phyloP scores from a whole-genome alignment of 495 filamentous ascomycete species.

The Polyplosphaeria fusca region DNA sequence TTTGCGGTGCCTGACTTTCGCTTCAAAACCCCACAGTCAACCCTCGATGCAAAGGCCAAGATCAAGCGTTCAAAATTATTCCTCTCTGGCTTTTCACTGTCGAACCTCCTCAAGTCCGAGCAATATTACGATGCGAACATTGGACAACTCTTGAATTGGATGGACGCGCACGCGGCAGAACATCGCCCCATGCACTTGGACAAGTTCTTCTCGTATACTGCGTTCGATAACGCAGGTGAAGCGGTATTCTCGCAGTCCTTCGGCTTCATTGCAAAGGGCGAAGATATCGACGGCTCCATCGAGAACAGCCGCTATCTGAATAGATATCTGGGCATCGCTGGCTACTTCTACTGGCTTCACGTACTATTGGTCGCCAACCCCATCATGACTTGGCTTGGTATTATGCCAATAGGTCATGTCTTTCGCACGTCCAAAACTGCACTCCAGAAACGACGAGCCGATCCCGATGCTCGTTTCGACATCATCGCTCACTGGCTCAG shows the following conservation, averaged over 20 bases:
- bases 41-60: constrained; percentile 41
- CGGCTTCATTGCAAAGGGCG: constrained; percentile 45
- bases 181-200: constrained; percentile 36
- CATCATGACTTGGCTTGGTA: constrained; percentile 41
- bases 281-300: constrained; percentile 45
- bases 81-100: constrained; percentile 42
- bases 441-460: constrained; percentile 43
- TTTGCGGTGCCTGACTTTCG: constrained; percentile 44
- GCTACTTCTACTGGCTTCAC: constrained; percentile 45
- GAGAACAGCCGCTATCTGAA: background rate
- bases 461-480: constrained; percentile 42
- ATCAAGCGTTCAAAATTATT: constrained; percentile 41
- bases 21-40: constrained; percentile 48
- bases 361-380: constrained; percentile 46
- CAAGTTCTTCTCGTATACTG: constrained; percentile 43
- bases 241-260: constrained; percentile 38
- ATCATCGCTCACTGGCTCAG: constrained; percentile 50
- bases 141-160: constrained; percentile 34
- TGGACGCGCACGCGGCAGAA: constrained; percentile 34
- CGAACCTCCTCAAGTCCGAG: constrained; percentile 46
- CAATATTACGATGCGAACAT: constrained; percentile 42
- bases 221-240: constrained; percentile 42
- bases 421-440: constrained; percentile 45
- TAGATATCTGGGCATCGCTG: constrained; percentile 39
- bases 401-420: constrained; percentile 45